Percentiles rank a stretch among this genome's conserved stretches.
Evolutionary conservation across 176 grass and related monocot genomes (phyloP).

Genomic region (Zea luxurians): DNA sequence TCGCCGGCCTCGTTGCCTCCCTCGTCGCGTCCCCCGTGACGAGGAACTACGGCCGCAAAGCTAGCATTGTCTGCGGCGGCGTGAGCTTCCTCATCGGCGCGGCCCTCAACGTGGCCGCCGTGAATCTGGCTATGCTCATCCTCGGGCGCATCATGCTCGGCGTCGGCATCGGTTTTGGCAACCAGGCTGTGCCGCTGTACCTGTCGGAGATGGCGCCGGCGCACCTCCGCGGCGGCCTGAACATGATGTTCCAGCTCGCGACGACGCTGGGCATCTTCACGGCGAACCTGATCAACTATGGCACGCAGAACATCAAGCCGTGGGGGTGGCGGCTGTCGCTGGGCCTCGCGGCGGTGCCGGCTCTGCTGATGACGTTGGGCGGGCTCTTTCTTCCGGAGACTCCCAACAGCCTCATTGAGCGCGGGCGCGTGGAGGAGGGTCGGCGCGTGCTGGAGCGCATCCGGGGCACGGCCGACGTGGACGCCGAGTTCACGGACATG

Average conservation of each 20-base stretch:
- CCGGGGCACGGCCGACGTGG: slow-evolving; percentile 69
- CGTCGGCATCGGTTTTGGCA: slow-evolving; percentile 84
- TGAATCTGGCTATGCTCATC: slow-evolving; percentile 75
- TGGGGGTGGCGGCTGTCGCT: slow-evolving; percentile 96
- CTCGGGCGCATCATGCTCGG: slow-evolving; percentile 92
- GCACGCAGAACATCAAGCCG: slow-evolving; percentile 74
- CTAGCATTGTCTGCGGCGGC: slow-evolving; percentile 85
- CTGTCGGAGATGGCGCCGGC: slow-evolving; percentile 94
- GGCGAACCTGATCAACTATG: slow-evolving; percentile 98
- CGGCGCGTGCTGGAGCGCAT: slow-evolving; percentile 71
- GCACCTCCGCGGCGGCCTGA: slow-evolving; percentile 81
- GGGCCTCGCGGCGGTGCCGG: slow-evolving; percentile 66
- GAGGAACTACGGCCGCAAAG: slow-evolving; percentile 74
- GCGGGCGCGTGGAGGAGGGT: slow-evolving; percentile 53
- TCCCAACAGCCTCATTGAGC: slow-evolving; percentile 89
- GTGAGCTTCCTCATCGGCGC: slow-evolving; percentile 84
- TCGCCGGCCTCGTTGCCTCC: slow-evolving; percentile 78
- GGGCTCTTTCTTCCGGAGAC: slow-evolving; percentile 85
- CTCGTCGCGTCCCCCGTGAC: slow-evolving; percentile 76
- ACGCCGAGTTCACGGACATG: slow-evolving; percentile 90
- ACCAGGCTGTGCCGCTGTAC: slow-evolving; percentile 90
- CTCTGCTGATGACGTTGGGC: slow-evolving; percentile 71
- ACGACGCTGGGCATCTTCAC: slow-evolving; percentile 92
- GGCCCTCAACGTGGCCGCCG: slow-evolving; percentile 64
- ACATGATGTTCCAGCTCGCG: slow-evolving; percentile 99